These are phyloP conservation scores for Paramecium pentaurelia DNA, from an alignment of 73 alveolate genomes.

Conservation along the genomic window DNA sequence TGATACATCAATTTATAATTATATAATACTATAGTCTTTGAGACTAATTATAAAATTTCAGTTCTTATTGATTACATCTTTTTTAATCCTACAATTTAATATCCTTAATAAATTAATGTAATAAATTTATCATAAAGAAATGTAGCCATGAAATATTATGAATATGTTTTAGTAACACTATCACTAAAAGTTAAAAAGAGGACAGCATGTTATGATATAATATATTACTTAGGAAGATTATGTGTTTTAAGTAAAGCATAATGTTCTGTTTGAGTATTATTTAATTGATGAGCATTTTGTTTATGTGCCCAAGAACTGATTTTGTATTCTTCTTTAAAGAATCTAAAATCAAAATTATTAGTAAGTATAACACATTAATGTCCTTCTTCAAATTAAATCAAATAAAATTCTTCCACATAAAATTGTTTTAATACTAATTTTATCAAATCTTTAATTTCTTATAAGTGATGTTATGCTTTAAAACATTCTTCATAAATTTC, in stretches of 20 bases:
- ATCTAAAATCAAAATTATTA: not conserved
- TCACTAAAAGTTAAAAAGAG: not conserved
- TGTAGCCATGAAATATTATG: not conserved
- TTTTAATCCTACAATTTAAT: not conserved
- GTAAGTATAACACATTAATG: not conserved
- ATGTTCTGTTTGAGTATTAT: not conserved
- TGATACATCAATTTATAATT: not conserved
- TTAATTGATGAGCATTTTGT: not conserved
- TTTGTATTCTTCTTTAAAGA: not conserved
- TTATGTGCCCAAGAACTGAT: conserved; percentile 12
- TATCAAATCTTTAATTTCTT: not conserved
- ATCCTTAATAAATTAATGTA: not conserved
- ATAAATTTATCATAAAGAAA: not conserved
- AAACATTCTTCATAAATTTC: not conserved
- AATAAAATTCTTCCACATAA: not conserved
- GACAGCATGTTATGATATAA: not conserved
- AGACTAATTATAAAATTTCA: not conserved
- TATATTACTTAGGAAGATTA: not conserved
- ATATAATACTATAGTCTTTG: not conserved
- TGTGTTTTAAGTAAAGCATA: not conserved
- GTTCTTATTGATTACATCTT: not conserved
- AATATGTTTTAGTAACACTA: not conserved
- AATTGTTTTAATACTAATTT: not conserved
- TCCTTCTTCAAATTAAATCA: conserved; percentile 19
- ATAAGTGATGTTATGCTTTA: not conserved